Base-by-base conservation (phyloP, 176 grass and related monocot species). In the Eleusine indica region DNA sequence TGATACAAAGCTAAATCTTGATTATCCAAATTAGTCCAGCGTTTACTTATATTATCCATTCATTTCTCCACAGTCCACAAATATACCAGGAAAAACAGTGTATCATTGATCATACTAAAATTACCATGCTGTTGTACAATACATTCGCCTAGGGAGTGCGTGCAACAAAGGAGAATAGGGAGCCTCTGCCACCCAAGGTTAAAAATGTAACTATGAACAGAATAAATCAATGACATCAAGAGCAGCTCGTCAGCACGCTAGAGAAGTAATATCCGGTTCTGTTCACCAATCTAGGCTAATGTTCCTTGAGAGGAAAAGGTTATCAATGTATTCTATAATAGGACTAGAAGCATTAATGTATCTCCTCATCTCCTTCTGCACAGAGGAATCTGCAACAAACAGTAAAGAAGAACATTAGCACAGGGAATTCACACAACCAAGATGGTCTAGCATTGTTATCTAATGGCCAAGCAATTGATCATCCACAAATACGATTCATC, bases 201-300 rank as follows among this genome's bases (percentile, higher is more conserved):
- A 82, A 83, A 83, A 14, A 68, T 51, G 54, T 79, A 70, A 15
- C 73, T 61, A 58, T 25, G 46, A 83, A 85, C 76, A 71, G 13
- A 83, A 80, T n/a, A 83, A 83, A 83, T 65, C 32, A 68, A 54
- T 90, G 79, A 8, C 54, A 54, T 30, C 84, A 80, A 28, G 35
- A 78, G n/a, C 84, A 90, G 84, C 74, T 86, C 57, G 58, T 68
- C 16, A 62, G 40, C 40, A 77, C 73, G 80, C 84, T 63, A 72
- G 21, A 69, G 19, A 74, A 49, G 67, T 52, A 84, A 90, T 69
- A 52, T 68, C 38, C 84, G 10, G 44, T 62, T 80, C 61, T 64
- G 70, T 77, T 99, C 87, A 99, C 97, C 97, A 99, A 82, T 99
- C 97, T 86, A 99, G 72, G 44, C 44, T 85, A 87, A 99, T 98